Evolutionary conservation across 345 rosid genomes (phyloP).

Genomic region (Acer yangbiense): DNA sequence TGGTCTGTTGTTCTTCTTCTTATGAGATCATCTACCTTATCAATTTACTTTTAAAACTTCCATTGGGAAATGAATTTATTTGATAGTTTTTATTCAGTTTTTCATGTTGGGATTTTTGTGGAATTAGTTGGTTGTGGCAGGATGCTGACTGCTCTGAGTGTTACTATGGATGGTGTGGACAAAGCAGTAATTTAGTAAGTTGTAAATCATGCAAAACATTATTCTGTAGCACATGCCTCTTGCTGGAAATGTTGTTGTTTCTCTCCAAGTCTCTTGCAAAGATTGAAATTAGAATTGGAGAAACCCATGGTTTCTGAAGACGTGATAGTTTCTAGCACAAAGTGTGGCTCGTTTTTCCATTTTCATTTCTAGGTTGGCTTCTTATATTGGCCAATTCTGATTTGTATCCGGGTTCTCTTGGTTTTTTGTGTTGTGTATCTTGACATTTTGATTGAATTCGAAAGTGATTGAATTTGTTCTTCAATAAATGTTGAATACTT

Average conservation of each 20-base stretch:
- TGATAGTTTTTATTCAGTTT: neutral
- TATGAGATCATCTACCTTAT: neutral
- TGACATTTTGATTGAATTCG: too few relatives aligned
- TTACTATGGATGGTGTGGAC: constrained; percentile 95
- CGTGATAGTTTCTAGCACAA: constrained; percentile 46
- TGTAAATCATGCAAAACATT: constrained; percentile 74
- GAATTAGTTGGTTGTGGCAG: constrained; percentile 44
- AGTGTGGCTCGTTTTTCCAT: constrained; percentile 21
- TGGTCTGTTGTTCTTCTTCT: neutral
- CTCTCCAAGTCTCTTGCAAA: constrained; percentile 69
- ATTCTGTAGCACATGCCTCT: constrained; percentile 60
- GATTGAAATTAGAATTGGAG: constrained; percentile 65
- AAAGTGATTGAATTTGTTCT: too few relatives aligned
- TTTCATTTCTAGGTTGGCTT: too few relatives aligned
- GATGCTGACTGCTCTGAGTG: constrained; percentile 63
- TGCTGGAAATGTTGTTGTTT: constrained; percentile 90
- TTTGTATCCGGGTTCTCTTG: too few relatives aligned
- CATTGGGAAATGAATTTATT: neutral
- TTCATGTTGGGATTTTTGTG: constrained; percentile 19
- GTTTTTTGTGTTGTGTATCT: too few relatives aligned
- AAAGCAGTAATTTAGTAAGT: constrained; percentile 56
- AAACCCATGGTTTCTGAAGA: constrained; percentile 60
- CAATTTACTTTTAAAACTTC: neutral
- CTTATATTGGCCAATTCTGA: too few relatives aligned
- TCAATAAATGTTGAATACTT: too few relatives aligned